Base-by-base conservation (phyloP, 768 basidiomycete species). In the Pleurotus cornucopiae region DNA sequence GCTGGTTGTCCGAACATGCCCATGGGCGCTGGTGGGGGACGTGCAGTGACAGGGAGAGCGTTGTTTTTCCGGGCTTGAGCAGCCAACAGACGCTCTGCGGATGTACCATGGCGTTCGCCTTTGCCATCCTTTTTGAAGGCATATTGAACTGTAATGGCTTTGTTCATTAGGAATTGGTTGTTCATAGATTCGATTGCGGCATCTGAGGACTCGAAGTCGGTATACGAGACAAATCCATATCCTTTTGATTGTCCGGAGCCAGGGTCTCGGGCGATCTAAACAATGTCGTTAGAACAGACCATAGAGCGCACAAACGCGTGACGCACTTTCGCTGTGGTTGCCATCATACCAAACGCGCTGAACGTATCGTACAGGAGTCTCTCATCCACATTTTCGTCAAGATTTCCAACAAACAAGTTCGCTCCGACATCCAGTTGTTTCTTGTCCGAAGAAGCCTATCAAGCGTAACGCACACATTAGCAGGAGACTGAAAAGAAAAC, bases 61-160 rank as follows among this genome's bases (percentile, higher is more conserved):
- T 95, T 94, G 73, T 96, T 94, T 73, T 96, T 97, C 61, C 92
- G 83, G 46, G 96, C 97, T 70, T 98, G 95, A 2, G 94, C 85
- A 2, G 95, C 94, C 63, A 99, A 83, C 34, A 98, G 83, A 56
- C 97, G 86, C 73, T 99, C 97, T n/a, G 97, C 95, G 13, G 89
- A 79, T 9, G 96, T 97, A 25, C 97, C 97, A 65, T 98, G 97
- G 4, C 97, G 84, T 71, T 99, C 97, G 56, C 96, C 96, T 67
- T 98, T 96, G 44, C 93, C 94, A 66, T 98, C 97, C 74, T 98
- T 98, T 75, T 99, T 98, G 82, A 98, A 98, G 2, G 97, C 96
- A 69, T 97, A 99, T 68, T 98, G 94, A 9, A 97, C 94, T 14
- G 89, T 86, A 66, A 99, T 92, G 54, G 94, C 89, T 74, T 98